Base-by-base conservation (phyloP, 140 eudicot genomes). In the Cichorium intybus region DNA sequence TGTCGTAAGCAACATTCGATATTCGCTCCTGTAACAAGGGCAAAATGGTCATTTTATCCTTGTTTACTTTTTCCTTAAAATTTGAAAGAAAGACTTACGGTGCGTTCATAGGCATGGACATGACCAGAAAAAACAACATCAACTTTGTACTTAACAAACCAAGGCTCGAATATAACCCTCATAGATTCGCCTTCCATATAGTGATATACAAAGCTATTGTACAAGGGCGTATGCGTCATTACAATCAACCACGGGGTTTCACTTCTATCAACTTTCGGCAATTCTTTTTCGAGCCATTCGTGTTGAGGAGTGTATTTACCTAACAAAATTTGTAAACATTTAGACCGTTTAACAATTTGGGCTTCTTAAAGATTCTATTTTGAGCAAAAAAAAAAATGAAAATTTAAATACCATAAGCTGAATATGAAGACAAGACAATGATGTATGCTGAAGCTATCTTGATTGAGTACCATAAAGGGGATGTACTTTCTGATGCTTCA, bases 141-240 rank as follows among this genome's bases (percentile, higher is more conserved):
- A 23, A 85, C 96, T 62, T 85, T 85, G 84, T 80, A 47, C 53
- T 88, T 27, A 1, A 88, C 90, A 64, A 88, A 85, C 90, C 90
- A 88, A 0, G 80, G 69, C 73, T 88, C 96, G 16, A 74, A 88
- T 65, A 64, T 9, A 5, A 85, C 87, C 64, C 96, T 82, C 96
- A 88, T 85, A 60, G 87, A 70, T 76, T 88, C 95, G n/a, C 96
- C 95, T 73, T 88, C 96, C 96, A 88, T 82, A 58, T 85, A 88
- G 34, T 88, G 96, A 66, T 80, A 80, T 61, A 73, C 68, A 29
- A 85, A 77, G 75, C 90, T 88, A 66, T 85, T 88, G 41, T 88
- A 88, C 77, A 72, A 66, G 8, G 96, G 95, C 1, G 90, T 57
- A 77, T 88, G 90, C 58, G 73, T 17, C 62, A 85, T 71, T 49